phyloP scores from a whole-genome alignment of 106 monocot genomes.

The Dendrobium chrysotoxum region DNA sequence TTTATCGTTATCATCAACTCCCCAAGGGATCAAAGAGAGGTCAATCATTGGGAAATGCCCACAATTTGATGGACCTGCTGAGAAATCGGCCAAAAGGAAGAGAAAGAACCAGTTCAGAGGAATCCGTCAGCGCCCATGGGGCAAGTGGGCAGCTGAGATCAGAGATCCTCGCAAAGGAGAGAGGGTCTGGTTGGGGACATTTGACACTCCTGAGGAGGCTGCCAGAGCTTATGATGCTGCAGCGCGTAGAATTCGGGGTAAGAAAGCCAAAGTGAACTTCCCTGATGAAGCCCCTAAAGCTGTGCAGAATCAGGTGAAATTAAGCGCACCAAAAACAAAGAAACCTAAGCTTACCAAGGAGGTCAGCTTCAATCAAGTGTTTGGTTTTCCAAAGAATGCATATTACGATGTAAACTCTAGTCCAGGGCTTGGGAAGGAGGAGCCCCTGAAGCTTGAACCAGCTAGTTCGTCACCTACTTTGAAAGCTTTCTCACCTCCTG shows the following conservation, averaged over 20 bases:
- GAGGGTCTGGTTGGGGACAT: constrained; percentile 57
- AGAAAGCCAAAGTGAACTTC: constrained; percentile 60
- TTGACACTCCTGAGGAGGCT: constrained; percentile 50
- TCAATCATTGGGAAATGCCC: constrained; percentile 1
- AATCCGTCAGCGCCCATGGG: constrained; percentile 58
- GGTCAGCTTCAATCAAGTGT: constrained; percentile 7
- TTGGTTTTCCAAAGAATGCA: not conserved
- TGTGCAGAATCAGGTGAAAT: constrained; percentile 17
- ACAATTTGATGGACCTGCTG: constrained; percentile 12
- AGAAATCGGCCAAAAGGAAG: constrained; percentile 28
- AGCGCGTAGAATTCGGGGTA: constrained; percentile 43
- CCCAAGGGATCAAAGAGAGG: constrained; percentile 1
- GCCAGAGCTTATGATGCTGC: constrained; percentile 52
- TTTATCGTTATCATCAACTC: not conserved
- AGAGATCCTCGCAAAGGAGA: constrained; percentile 54
- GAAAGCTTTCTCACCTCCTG: constrained; percentile 2
- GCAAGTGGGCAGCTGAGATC: constrained; percentile 62
- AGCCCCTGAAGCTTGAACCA: constrained; percentile 1
- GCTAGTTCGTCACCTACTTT: not conserved
- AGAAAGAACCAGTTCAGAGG: constrained; percentile 54
- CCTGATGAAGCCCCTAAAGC: constrained; percentile 21
- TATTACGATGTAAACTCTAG: constrained; percentile 18
- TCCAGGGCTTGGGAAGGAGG: constrained; percentile 17
- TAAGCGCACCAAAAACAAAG: constrained; percentile 4
- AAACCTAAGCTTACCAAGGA: constrained; percentile 2